phyloP scores from a whole-genome alignment of 2,329 filamentous ascomycete genomes.

The Elsinoe arachidis region DNA sequence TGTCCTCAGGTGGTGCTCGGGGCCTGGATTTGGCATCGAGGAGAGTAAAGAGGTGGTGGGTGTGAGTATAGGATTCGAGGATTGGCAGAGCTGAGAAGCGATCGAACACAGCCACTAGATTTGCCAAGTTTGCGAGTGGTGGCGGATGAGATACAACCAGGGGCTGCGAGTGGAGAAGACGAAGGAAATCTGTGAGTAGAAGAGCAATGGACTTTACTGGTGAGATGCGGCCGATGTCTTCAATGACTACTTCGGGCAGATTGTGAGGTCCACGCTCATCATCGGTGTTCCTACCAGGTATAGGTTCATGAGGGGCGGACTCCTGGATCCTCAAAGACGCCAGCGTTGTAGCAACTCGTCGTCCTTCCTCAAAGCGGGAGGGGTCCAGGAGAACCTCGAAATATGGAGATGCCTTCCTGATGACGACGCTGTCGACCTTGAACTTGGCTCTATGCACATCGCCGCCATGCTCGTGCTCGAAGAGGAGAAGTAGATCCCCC shows the following conservation, averaged over 20 bases:
- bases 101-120: slow-evolving; percentile 62
- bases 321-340: slow-evolving; percentile 38
- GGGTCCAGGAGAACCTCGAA: slow-evolving; percentile 60
- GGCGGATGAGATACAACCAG: slow-evolving; percentile 27
- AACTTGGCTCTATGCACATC: slow-evolving; percentile 45
- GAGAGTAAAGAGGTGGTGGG: slow-evolving; percentile 33
- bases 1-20: slow-evolving; percentile 46
- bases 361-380: slow-evolving; percentile 54
- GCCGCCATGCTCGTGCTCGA: slow-evolving; percentile 54
- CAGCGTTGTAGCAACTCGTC: slow-evolving; percentile 45
- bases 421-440: slow-evolving; percentile 48
- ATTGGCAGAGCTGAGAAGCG: slow-evolving; percentile 57
- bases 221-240: slow-evolving; percentile 61
- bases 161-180: slow-evolving; percentile 53
- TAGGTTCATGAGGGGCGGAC: slow-evolving; percentile 37
- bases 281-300: slow-evolving; percentile 32
- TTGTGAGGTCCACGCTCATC: no score
- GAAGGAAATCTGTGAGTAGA: slow-evolving; percentile 56
- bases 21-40: slow-evolving; percentile 37
- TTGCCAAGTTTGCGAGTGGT: slow-evolving; percentile 56
- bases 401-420: slow-evolving; percentile 58
- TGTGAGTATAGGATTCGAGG: slow-evolving; percentile 47
- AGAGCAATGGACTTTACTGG: slow-evolving; percentile 47
- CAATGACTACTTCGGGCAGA: slow-evolving; percentile 56
- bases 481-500: slow-evolving; percentile 59